Base-by-base conservation (phyloP, 2,329 filamentous ascomycete genomes). In the Cladosporium sp. region DNA sequence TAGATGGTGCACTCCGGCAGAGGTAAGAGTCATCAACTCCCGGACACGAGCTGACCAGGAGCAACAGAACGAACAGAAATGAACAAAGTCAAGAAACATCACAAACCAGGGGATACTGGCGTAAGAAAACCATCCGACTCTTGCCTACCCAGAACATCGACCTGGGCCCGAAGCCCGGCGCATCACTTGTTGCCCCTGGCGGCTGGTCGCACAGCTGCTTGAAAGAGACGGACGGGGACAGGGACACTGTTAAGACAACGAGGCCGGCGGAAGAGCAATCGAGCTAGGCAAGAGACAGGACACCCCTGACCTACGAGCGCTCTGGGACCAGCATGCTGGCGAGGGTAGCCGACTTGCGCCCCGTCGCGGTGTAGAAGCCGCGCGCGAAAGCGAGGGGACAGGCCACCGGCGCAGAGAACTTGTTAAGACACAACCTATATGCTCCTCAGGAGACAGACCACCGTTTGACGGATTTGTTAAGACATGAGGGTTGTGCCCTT, bases 151-250 rank as follows among this genome's bases (percentile, higher is more conserved):
- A 36, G 27, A 44, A 17, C 42, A 17, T 44, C 32, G 42, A 44
- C 42, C 42, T 37, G 29, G 8, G 29, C 17, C 29, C 29, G 29
- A 44, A 44, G 42, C 32, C 32, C n/a, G 15, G 42, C 29, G 17
- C 29, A 44, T 44, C 29, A 36, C 42, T 44, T 44, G 42, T 44
- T 24, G 42, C 42, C 32, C 24, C 27, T 44, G 27, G 42, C 42
- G 12, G 42, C 30, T 36, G 42, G 24, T 22, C 42, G 42, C 27
- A 44, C 15, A 32, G 42, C 19, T 27, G 39, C 20, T 42, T 15
- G 18, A 27, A 42, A 42, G 39, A 42, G 39, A 29, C 39, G 39
- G 20, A 42, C 20, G 20, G 20, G 39, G 20, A 27, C 39, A 42
- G 20, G 20, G 39, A 42, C 20, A 42, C 39, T 42, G 39, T 42